Conservation (phyloP, 2,329 filamentous ascomycete genomes). For the Fusarium chuoi region DNA sequence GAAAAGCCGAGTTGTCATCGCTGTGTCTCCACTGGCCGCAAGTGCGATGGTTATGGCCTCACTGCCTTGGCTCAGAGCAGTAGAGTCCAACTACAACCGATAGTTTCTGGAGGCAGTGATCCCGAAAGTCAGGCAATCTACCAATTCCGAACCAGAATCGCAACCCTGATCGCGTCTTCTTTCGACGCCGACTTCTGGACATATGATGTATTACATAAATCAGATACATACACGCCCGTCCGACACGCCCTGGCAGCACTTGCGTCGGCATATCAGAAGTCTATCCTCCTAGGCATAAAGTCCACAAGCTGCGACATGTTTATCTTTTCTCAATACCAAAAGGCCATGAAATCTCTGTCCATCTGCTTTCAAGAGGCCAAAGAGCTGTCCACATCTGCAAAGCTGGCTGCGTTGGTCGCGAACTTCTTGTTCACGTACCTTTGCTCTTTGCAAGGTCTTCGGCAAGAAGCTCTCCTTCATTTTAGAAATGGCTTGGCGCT, state of each 20-base stretch:
- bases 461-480: neutral
- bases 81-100: neutral
- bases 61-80: rapidly evolving
- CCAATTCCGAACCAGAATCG: constrained; percentile 4
- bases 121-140: neutral
- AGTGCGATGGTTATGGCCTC: neutral
- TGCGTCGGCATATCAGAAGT: neutral
- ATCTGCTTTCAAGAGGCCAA: neutral
- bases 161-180: neutral
- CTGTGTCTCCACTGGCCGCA: neutral
- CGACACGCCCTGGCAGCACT: neutral
- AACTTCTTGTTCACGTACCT: neutral
- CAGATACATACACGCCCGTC: neutral
- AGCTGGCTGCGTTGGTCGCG: neutral
- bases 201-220: neutral
- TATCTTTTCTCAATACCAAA: neutral
- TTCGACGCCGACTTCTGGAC: constrained; percentile 1
- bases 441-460: neutral
- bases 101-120: neutral
- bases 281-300: neutral
- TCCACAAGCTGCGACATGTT: neutral
- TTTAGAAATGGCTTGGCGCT: neutral
- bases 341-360: neutral
- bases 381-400: neutral
- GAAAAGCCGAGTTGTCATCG: neutral